These are phyloP conservation scores for Yamadazyma songkhlaensis DNA, from an alignment of 1,139 yeast genomes.

Conservation along the genomic window DNA sequence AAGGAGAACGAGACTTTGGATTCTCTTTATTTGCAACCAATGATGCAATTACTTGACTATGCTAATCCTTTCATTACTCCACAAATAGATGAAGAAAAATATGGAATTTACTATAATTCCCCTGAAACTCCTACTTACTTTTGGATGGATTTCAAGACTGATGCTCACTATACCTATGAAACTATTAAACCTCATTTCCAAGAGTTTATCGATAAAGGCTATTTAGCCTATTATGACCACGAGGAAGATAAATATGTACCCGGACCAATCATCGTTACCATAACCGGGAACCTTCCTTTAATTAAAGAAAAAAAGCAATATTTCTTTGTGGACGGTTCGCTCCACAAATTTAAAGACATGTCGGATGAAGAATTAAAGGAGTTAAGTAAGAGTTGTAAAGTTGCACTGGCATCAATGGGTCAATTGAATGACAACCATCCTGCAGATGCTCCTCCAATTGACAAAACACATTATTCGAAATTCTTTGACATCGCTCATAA, in stretches of 20 bases:
- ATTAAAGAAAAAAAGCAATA: slow-evolving; percentile 30
- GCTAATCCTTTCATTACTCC: slow-evolving; percentile 31
- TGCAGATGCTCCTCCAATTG: too few species aligned
- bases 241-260: slow-evolving; percentile 20
- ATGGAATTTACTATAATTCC: slow-evolving; percentile 36
- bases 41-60: slow-evolving; percentile 45
- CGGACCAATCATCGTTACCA: slow-evolving; percentile 39
- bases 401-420: slow-evolving; percentile 36
- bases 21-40: slow-evolving; percentile 52
- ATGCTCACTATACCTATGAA: slow-evolving; percentile 30
- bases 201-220: slow-evolving; percentile 31
- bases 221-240: slow-evolving; percentile 33
- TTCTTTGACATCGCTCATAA: slow-evolving; percentile 32
- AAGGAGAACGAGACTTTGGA: slow-evolving; percentile 43
- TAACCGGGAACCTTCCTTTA: slow-evolving; percentile 42
- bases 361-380: slow-evolving; percentile 17
- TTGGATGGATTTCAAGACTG: slow-evolving; percentile 45
- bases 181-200: slow-evolving; percentile 27
- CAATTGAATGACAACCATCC: slow-evolving; percentile 29
- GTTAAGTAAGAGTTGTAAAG: slow-evolving; percentile 26
- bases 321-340: slow-evolving; percentile 39
- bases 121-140: slow-evolving; percentile 39
- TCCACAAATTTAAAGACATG: slow-evolving; percentile 20
- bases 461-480: too few species aligned
- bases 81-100: slow-evolving; percentile 16